Evolutionary conservation across 2,329 filamentous ascomycete genomes (phyloP).

Genomic region (Arachnopeziza araneosa): DNA sequence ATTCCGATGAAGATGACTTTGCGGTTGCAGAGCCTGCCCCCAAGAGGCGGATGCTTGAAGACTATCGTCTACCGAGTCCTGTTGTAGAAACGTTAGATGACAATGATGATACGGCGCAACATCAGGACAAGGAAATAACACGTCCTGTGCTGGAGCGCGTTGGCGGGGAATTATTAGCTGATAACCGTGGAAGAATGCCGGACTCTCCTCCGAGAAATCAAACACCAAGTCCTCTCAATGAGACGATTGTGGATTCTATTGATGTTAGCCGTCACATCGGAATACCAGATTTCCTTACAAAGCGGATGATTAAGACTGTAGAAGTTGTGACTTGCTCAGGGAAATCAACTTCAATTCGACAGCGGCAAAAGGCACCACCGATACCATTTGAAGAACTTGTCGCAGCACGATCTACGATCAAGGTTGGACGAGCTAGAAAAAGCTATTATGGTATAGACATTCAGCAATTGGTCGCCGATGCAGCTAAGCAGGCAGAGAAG

Average conservation of each 20-base stretch:
- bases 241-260: not conserved
- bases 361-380: slow-evolving; percentile 42
- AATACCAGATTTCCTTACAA: slow-evolving; percentile 4
- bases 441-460: slow-evolving; percentile 93
- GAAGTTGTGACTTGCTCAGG: slow-evolving; percentile 38
- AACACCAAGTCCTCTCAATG: not conserved
- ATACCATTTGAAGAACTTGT: slow-evolving; percentile 62
- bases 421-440: slow-evolving; percentile 62
- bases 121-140: not conserved
- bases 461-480: slow-evolving; percentile 71
- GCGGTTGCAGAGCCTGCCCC: slow-evolving; percentile 32
- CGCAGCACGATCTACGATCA: slow-evolving; percentile 59
- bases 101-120: not conserved
- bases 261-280: not conserved
- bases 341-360: slow-evolving; percentile 47
- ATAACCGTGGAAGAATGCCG: slow-evolving; percentile 5
- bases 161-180: slow-evolving; percentile 12
- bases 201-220: not conserved
- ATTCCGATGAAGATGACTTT: slow-evolving; percentile 33
- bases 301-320: slow-evolving; percentile 12
- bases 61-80: slow-evolving; percentile 14
- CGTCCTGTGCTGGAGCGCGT: slow-evolving; percentile 1
- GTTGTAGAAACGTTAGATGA: not conserved
- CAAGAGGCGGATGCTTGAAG: slow-evolving; percentile 40
- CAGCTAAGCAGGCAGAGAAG: slow-evolving; percentile 42